Evolutionary conservation across 2,329 filamentous ascomycete species (phyloP), one percentile per base, ranked within the genome.

Genomic region (Calonectria pauciramosa): DNA sequence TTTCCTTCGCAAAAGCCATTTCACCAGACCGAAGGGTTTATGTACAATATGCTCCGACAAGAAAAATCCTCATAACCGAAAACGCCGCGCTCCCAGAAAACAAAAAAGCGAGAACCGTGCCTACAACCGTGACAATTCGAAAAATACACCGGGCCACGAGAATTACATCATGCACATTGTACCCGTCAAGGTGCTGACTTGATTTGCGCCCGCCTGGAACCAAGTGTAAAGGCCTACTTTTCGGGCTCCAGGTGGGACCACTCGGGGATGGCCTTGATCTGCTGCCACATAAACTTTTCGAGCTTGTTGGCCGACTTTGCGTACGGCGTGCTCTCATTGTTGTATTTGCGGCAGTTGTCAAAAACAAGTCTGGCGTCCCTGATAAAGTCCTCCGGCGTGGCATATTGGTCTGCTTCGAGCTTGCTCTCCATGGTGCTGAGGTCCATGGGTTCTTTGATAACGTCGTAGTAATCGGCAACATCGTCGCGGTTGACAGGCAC

Each of bases 401-500:
- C 91, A 83, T 99, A 99, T 82, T 96, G 91, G 85, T 99, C 97
- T 49, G 95, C 95, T 82, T 99, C 96, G 77, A 98, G 93, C 86
- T 98, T 98, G 79, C 92, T 93, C 85, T 99, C 97, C 96, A 99
- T 99, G 26, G 96, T 98, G 63, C 92, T 93, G 63, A 98, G 89
- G 83, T 98, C 97, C 97, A 99, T 99, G 44, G 97, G 97, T 84
- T 98, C 94, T 83, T 96, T 96, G 88, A 99, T 99, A 75, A 99
- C 96, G 74, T 98, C 95, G 88, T 99, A 99, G 87, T 99, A 99
- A 84, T 99, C 97, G n/a, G 95, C 93, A 0, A 99, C 97, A 79
- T 99, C 97, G 81, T 99, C 97, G 78, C 94, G 93, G 84, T 97
- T 98, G 78, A 99, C 97, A 0, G 97, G 96, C 32, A 95, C 92